Base-by-base conservation (phyloP, 2,329 filamentous ascomycete species). In the Fusarium sp. region DNA sequence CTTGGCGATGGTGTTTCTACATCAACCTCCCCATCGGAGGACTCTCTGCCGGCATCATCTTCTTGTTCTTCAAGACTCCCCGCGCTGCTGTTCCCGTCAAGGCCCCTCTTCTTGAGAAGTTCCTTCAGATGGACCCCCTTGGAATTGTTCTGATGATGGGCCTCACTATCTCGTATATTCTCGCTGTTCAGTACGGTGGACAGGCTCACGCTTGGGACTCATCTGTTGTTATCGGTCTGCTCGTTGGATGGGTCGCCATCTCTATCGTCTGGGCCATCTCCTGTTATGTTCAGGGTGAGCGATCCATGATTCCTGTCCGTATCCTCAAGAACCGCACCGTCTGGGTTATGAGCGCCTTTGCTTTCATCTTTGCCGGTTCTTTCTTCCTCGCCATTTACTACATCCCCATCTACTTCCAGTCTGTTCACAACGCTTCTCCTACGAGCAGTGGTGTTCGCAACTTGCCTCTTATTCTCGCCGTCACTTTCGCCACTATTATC, bases 151-250 rank as follows among this genome's bases (percentile, higher is more conserved):
- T 87, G 41, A 78, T 89, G 48, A 85, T 88, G 83, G 80, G 80
- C 72, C 78, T 81, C 76, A 79, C 83, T 79, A 72, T 87, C 77
- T 78, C 80, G 73, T 82, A 84, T 70, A 80, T 88, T 56, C 81
- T 87, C 8, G 86, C 85, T 24, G 79, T 88, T 3, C 85, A 87
- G 74, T 87, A 84, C 78, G 86, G 85, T 56, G 86, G 86, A 8
- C 79, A 82, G 35, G 81, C 81, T 0, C 80, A 87, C 58, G 54
- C 81, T 18, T 88, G 86, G 86, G 80, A 80, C 63, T 81, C 79
- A 0, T 80, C 81, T 32, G 63, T 77, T 20, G 82, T 87, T 44
- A 82, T 87, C 53, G 85, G 84, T 8, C 81, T 84, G 8, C 78
- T 87, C 24, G 81, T 87, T 53, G 84, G 83, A 13, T 82, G 81